Conservation (phyloP, 495 filamentous ascomycete genomes). For the Elaphomyces granulatus region DNA sequence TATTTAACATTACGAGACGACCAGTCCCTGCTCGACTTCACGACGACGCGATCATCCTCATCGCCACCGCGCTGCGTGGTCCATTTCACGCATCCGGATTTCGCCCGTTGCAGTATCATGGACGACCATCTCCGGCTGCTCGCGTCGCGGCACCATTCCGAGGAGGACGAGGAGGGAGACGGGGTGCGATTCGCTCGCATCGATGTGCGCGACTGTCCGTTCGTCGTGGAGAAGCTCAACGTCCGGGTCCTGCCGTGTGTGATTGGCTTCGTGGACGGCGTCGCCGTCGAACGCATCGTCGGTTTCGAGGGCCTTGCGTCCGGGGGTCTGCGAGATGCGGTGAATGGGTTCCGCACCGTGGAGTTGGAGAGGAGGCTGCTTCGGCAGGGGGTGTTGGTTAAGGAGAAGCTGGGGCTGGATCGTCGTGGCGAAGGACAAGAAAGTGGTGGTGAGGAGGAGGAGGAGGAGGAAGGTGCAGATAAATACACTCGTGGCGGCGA, state of each 20-base stretch:
- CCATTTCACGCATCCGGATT: constrained; percentile 66
- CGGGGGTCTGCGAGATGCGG: constrained; percentile 36
- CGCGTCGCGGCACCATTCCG: constrained; percentile 41
- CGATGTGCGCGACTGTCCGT: constrained; percentile 59
- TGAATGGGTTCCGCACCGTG: constrained; percentile 45
- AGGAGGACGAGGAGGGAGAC: too few species aligned
- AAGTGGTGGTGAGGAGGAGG: constrained; percentile 18
- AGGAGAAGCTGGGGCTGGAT: constrained; percentile 36
- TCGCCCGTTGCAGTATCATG: constrained; percentile 57
- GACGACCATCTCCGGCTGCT: constrained; percentile 47
- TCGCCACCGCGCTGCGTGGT: constrained; percentile 52
- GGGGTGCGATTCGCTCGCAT: constrained; percentile 56
- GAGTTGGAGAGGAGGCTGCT: constrained; percentile 53
- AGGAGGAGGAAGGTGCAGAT: constrained; percentile 15
- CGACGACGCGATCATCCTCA: constrained; percentile 46
- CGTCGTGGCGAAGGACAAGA: constrained; percentile 13
- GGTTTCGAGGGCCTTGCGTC: constrained; percentile 60
- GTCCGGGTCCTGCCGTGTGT: constrained; percentile 63
- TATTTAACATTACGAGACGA: constrained; percentile 51
- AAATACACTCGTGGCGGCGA: constrained; percentile 1
- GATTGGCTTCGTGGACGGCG: constrained; percentile 55
- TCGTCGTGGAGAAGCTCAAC: constrained; percentile 54
- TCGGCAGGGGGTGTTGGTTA: constrained; percentile 40
- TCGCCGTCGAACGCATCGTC: constrained; percentile 50
- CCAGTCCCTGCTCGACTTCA: constrained; percentile 53